Evolutionary conservation across 495 filamentous ascomycete species (phyloP), one percentile per base, ranked within the genome.

Genomic region (Penicillium robsamsonii): DNA sequence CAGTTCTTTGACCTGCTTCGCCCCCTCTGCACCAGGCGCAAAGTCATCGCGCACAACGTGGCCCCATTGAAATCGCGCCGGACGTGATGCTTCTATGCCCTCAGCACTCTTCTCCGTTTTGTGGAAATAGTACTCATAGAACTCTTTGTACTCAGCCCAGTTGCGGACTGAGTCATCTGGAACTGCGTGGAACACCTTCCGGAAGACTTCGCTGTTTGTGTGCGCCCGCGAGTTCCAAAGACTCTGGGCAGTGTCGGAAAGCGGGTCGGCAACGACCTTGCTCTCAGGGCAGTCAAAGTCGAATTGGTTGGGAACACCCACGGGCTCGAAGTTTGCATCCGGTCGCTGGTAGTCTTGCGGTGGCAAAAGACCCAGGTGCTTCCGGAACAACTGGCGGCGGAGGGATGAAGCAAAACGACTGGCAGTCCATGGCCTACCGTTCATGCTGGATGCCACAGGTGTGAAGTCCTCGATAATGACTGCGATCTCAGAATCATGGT

Each of bases 11-110:
- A 97, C 79, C 76, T 94, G 88, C 33, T 66, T 67, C 24, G 84
- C 73, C 17, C 73, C 92, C 75, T 82, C 71, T 2, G 74, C 70
- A 5, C 85, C 86, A 62, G 63, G 80, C 53, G 81, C 67, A 60
- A 96, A 96, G 63, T 96, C 86, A 46, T 88, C 86, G 29, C 74
- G 78, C 10, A 96, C 91, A 2, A 96, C 90, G 73, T 96, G 93
- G 6, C 93, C 93, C 76, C 90, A 94, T 66, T 83, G 74, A 63
- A 81, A 85, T 56, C 71, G 71, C 4, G 75, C 69, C 1, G 78
- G 79, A 25, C 73, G 72, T 38, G 75, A 61, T 20, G 63, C 63
- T 10, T 58, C 61, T 61, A 75, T 58, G 20, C 70, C 68, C 35
- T 73, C 71, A 5, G 69, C 74, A 5, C 78, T 73, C 18, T 71